phyloP scores from a whole-genome alignment of 805 yeast genomes.

The Saturnispora halmiae region DNA sequence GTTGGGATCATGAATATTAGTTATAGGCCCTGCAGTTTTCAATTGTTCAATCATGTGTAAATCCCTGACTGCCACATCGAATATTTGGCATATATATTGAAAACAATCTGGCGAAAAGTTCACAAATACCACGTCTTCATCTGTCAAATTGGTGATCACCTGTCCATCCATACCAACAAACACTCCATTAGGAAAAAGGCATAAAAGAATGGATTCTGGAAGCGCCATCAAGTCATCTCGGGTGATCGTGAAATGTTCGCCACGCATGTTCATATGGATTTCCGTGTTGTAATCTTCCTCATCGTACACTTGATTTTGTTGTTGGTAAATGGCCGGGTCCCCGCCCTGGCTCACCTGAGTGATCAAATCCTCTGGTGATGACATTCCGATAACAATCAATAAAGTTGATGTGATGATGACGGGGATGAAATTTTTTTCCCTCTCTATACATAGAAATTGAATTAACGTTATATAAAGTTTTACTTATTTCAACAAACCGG shows the following conservation, averaged over 20 bases:
- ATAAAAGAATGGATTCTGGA: constrained; percentile 81
- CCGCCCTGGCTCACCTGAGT: constrained; percentile 8
- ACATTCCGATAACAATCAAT: neutral
- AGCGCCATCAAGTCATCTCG: constrained; percentile 84
- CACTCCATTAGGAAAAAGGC: constrained; percentile 86
- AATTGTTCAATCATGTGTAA: constrained; percentile 34
- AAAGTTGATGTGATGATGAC: neutral
- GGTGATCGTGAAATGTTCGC: constrained; percentile 61
- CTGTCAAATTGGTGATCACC: constrained; percentile 69
- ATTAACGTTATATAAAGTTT: neutral
- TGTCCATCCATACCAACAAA: constrained; percentile 70
- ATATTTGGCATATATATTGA: constrained; percentile 67
- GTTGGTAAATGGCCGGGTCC: neutral
- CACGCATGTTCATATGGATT: constrained; percentile 72
- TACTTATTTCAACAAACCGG: neutral
- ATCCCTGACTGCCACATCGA: constrained; percentile 60
- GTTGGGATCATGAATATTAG: constrained; percentile 39
- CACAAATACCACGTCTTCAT: constrained; percentile 69
- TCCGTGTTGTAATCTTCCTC: constrained; percentile 50
- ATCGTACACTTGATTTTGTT: neutral
- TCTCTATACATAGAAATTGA: neutral
- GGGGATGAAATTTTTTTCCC: neutral
- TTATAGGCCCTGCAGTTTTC: constrained; percentile 21
- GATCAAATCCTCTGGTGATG: constrained; percentile 8
- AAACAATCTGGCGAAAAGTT: constrained; percentile 84